A percentile compares a stretch with the other conserved stretches of the same genome.
Conservation (phyloP, 768 basidiomycete genomes). For the Serendipita sp. region DNA sequence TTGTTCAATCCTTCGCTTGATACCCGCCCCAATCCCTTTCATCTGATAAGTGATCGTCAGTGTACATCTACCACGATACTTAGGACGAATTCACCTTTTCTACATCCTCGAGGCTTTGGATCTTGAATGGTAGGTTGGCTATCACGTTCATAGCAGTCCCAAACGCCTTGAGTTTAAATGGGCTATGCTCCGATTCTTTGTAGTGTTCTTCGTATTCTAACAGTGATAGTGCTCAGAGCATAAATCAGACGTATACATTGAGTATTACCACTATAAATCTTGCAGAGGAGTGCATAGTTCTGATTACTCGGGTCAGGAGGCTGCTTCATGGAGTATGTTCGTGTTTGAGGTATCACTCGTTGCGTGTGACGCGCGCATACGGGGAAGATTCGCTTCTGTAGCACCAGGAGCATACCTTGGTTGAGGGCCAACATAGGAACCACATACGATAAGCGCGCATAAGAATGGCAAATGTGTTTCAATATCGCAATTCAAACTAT, state of each 20-base stretch:
- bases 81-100: slow-evolving; percentile 18
- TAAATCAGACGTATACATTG: not conserved
- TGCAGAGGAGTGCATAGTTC: not conserved
- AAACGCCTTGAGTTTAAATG: slow-evolving; percentile 37
- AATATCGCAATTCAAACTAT: too few relatives aligned
- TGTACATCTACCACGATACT: not conserved
- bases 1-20: slow-evolving; percentile 31
- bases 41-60: slow-evolving; percentile 19
- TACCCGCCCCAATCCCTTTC: slow-evolving; percentile 25
- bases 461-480: too few relatives aligned
- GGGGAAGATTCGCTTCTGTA: too few relatives aligned
- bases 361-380: not conserved
- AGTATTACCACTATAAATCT: not conserved
- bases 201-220: not conserved
- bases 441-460: too few relatives aligned
- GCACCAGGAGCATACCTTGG: too few relatives aligned
- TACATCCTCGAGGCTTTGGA: slow-evolving; percentile 30
- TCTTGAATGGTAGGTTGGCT: slow-evolving; percentile 25
- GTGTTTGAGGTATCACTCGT: not conserved
- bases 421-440: too few relatives aligned
- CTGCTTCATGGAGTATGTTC: not conserved
- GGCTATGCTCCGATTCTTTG: slow-evolving; percentile 20
- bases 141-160: slow-evolving; percentile 32
- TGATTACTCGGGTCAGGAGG: not conserved
- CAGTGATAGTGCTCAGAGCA: not conserved